phyloP scores from a whole-genome alignment of 2,329 filamentous ascomycete genomes.

The Ophiobolus disseminans region DNA sequence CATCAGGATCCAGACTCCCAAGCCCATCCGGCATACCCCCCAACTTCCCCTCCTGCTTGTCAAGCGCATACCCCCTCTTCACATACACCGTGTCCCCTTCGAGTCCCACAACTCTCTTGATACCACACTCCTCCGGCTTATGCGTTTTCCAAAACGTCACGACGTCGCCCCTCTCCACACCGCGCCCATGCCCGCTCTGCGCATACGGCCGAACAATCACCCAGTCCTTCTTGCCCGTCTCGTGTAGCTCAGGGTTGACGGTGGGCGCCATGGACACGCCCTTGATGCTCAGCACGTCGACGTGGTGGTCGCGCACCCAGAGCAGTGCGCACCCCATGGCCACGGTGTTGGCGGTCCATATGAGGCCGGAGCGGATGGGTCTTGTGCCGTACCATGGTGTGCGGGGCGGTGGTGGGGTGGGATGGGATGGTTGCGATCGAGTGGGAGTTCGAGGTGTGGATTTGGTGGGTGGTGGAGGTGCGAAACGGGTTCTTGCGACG shows the following conservation, averaged over 20 bases:
- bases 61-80: constrained; percentile 55
- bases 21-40: constrained; percentile 41
- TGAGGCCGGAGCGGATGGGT: constrained; percentile 3
- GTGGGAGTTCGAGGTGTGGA: constrained; percentile 6
- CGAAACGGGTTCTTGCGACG: constrained; percentile 5
- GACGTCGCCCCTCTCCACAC: constrained; percentile 52
- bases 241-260: constrained; percentile 51
- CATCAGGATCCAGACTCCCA: constrained; percentile 22
- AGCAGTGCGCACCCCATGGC: constrained; percentile 22
- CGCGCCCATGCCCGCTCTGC: constrained; percentile 19
- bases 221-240: constrained; percentile 48
- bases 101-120: constrained; percentile 85
- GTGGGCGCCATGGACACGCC: constrained; percentile 57
- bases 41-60: constrained; percentile 22
- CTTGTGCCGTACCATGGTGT: constrained; percentile 12
- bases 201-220: constrained; percentile 46
- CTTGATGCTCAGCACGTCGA: constrained; percentile 47
- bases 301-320: constrained; percentile 51
- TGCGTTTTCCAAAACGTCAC: constrained; percentile 62
- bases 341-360: constrained; percentile 12
- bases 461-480: constrained; percentile 5
- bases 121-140: constrained; percentile 70
- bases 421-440: constrained; percentile 6
- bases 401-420: constrained; percentile 3
- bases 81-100: constrained; percentile 75